Evolutionary conservation across 805 yeast species (phyloP), one percentile per base, ranked within the genome.

Genomic region (Candida tallmaniae): DNA sequence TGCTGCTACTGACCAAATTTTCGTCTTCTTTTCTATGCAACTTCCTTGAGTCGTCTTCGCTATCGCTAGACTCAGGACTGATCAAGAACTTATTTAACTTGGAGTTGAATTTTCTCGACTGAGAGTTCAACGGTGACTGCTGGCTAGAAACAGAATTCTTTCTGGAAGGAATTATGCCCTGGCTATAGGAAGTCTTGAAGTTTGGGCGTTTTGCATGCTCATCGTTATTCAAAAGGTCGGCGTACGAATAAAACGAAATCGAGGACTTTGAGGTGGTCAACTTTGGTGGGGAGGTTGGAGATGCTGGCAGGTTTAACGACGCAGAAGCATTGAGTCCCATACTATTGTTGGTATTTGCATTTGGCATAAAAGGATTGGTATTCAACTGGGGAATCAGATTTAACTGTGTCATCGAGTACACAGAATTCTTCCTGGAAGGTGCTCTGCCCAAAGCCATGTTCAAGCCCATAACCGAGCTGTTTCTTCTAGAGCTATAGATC

Each of bases 191-290:
- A 29, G 63, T 65, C 38, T 67, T 66, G 44, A 68, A 56, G 18
- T 62, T 70, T 6, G 88, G 88, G 56, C 87, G 71, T 56, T 83
- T 73, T 34, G 76, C 68, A 33, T 57, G 66, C 48, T 80, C 83
- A 55, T 82, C 90, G 46, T 75, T 78, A 43, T 68, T 74, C 40
- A 83, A 70, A 74, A 85, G 73, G 47, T 85, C 95, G 3, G 90
- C 94, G 55, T 82, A 85, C 2, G 88, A 80, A 51, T 77, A 81
- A 52, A 84, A 84, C 24, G 71, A 65, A 14, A 70, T 57, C 2
- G 65, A 52, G 4, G 68, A 62, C 29, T 56, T 56, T 9, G 67
- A 56, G 30, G 50, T 44, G 17, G 59, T 52, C 21, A 68, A 58
- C 32, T 59, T 59, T 12, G 70, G 68, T 6, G 74, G 70, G n/a